These are phyloP conservation scores for Apiospora koreana DNA, from an alignment of 2,329 filamentous ascomycete species.

Conservation along the genomic window DNA sequence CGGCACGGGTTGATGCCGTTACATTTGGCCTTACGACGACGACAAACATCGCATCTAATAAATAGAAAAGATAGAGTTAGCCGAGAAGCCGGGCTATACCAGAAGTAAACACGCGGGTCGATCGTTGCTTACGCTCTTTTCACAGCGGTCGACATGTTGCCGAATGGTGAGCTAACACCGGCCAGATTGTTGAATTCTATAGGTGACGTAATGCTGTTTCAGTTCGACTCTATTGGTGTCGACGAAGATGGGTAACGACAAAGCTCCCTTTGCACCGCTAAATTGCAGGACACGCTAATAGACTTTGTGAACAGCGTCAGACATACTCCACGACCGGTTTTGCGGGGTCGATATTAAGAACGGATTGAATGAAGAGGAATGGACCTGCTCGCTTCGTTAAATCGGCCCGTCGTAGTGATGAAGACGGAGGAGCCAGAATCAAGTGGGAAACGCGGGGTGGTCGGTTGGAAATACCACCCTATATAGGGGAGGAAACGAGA, in stretches of 20 bases:
- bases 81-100: too few relatives aligned
- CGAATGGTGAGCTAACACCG: not conserved
- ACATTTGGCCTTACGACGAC: too few relatives aligned
- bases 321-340: conserved; percentile 17
- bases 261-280: not conserved
- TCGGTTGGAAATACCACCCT: too few relatives aligned
- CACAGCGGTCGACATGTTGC: conserved; percentile 38
- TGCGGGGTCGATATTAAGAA: conserved; percentile 20
- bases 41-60: too few relatives aligned
- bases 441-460: conserved; percentile 31
- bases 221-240: not conserved
- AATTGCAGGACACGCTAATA: conserved; percentile 4
- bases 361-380: conserved; percentile 20
- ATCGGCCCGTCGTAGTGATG: conserved; percentile 35
- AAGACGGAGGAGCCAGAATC: conserved; percentile 32
- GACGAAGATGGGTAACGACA: too few relatives aligned
- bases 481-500: too few relatives aligned
- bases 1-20: too few relatives aligned
- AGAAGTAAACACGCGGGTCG: not conserved
- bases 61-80: too few relatives aligned
- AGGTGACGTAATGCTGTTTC: not conserved
- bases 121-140: conserved; percentile 29
- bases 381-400: conserved; percentile 25
- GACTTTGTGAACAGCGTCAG: conserved; percentile 14
- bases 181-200: not conserved